Conservation (phyloP, 306 rosid species). For the Quercus engelmannii region DNA sequence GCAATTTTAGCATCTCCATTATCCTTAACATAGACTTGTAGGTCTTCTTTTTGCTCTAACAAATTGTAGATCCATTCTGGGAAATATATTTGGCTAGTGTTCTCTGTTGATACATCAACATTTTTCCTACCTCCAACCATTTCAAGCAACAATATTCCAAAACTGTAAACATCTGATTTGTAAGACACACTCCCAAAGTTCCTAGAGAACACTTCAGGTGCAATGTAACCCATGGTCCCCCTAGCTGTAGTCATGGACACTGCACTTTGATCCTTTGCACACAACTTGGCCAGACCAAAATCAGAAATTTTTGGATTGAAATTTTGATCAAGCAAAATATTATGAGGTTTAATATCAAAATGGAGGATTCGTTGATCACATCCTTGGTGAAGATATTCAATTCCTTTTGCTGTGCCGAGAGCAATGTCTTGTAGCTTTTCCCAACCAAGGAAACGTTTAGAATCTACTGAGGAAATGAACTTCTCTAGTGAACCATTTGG, state of each 20-base stretch:
- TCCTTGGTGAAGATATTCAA: constrained; percentile 31
- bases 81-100: too few relatives aligned
- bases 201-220: too few relatives aligned
- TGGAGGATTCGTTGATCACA: constrained; percentile 21
- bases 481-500: constrained; percentile 18
- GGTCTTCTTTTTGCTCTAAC: too few relatives aligned
- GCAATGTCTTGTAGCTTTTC: constrained; percentile 26
- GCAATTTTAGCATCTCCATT: too few relatives aligned
- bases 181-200: too few relatives aligned
- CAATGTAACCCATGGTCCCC: background rate
- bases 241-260: constrained; percentile 7
- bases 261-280: background rate
- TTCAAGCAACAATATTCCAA: too few relatives aligned
- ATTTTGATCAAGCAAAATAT: background rate
- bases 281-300: constrained; percentile 5
- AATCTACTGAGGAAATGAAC: constrained; percentile 19
- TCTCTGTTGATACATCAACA: too few relatives aligned
- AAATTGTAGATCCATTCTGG: too few relatives aligned
- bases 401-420: constrained; percentile 28
- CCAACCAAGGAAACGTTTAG: constrained; percentile 27
- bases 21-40: too few relatives aligned
- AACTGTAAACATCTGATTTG: too few relatives aligned
- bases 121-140: too few relatives aligned
- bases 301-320: constrained; percentile 15
- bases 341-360: background rate